Evolutionary conservation across 176 grass and related monocot species (phyloP).

Genomic region (Pontederia paniculata): DNA sequence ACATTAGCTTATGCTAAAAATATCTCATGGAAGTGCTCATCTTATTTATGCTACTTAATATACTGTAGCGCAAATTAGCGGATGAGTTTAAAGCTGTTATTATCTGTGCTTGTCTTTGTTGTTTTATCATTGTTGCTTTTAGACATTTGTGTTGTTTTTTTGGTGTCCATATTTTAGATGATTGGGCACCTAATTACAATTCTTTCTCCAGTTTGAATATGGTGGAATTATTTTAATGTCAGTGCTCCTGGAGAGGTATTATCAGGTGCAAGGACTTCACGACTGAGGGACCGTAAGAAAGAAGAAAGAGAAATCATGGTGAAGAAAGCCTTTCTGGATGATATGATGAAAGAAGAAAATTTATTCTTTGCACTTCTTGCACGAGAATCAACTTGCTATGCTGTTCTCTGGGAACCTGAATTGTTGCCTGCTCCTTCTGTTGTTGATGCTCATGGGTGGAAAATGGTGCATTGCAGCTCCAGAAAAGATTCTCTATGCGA

Average conservation of each 20-base stretch:
- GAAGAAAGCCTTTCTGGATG: constrained; percentile 82
- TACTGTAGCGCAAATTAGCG: too few relatives aligned
- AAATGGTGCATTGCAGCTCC: not conserved
- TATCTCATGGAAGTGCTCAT: too few relatives aligned
- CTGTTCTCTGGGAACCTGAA: constrained; percentile 86
- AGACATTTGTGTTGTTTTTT: constrained; percentile 9
- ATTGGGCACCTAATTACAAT: constrained; percentile 16
- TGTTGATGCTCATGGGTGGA: constrained; percentile 17
- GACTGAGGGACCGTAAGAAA: constrained; percentile 77
- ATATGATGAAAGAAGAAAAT: constrained; percentile 83
- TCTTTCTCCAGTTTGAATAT: constrained; percentile 39
- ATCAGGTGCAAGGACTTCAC: constrained; percentile 62
- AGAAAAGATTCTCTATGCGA: not conserved
- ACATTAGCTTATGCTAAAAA: too few relatives aligned
- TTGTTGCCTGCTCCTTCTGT: constrained; percentile 42
- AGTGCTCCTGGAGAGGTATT: constrained; percentile 70
- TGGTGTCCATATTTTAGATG: constrained; percentile 22
- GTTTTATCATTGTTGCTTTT: constrained; percentile 3
- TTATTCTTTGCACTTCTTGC: constrained; percentile 48
- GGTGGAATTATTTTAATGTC: constrained; percentile 46
- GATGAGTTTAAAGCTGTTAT: too few relatives aligned
- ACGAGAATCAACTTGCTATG: constrained; percentile 43
- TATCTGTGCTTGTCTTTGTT: too few relatives aligned
- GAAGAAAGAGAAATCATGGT: constrained; percentile 88
- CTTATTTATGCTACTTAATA: too few relatives aligned